Evolutionary conservation across 352 stramenopile genomes (phyloP).

Genomic region (Phytopythium montanum): DNA sequence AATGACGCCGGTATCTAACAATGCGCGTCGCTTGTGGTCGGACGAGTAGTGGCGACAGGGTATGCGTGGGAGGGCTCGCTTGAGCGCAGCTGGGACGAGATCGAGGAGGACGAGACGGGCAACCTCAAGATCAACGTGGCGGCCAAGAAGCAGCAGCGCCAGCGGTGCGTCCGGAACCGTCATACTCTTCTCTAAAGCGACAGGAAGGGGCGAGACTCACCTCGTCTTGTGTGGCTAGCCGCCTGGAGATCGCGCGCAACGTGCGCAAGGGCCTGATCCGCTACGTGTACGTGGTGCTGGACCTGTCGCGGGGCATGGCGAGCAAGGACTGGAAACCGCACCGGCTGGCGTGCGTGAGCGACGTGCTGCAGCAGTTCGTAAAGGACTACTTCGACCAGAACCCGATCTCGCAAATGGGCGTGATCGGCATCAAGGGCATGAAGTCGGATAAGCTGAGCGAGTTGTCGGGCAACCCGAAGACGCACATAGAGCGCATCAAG

Average conservation of each 20-base stretch:
- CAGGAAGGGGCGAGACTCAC: neutral
- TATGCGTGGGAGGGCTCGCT: conserved; percentile 85
- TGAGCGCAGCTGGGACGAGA: conserved; percentile 84
- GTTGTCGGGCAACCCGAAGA: conserved; percentile 86
- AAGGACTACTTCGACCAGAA: conserved; percentile 95
- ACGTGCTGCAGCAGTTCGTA: conserved; percentile 82
- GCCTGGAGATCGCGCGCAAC: conserved; percentile 79
- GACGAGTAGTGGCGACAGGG: conserved; percentile 24
- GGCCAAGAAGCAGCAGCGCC: conserved; percentile 64
- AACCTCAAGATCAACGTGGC: conserved; percentile 73
- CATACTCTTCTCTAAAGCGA: neutral
- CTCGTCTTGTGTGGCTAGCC: conserved; percentile 28
- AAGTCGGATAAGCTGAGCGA: conserved; percentile 90
- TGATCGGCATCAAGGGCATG: conserved; percentile 90
- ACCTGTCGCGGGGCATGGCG: conserved; percentile 85
- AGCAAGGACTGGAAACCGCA: conserved; percentile 87
- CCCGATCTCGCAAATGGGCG: conserved; percentile 89
- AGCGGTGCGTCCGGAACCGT: conserved; percentile 40
- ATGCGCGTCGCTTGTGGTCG: no score
- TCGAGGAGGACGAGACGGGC: conserved; percentile 80
- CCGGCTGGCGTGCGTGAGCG: conserved; percentile 57
- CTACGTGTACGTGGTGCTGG: conserved; percentile 83
- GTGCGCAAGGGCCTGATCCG: conserved; percentile 84
- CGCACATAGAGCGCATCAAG: conserved; percentile 80
- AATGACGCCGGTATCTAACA: neutral